These are phyloP conservation scores for Mrakia frigida DNA, from an alignment of 768 basidiomycete species.

Conservation along the genomic window DNA sequence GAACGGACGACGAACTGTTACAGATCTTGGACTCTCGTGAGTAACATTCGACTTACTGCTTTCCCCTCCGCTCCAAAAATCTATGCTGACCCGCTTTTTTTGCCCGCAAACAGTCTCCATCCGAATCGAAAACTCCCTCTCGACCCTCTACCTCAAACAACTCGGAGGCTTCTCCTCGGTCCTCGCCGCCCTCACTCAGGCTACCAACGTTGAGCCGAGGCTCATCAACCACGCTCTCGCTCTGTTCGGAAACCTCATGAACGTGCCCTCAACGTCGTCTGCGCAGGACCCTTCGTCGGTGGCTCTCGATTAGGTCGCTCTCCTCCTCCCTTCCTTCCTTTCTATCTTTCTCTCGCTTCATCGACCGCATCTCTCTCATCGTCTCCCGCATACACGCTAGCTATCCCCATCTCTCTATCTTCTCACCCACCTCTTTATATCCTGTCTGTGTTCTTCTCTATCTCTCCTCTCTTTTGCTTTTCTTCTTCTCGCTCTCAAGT, in stretches of 20 bases:
- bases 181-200: constrained; percentile 40
- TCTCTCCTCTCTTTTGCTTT: too few species aligned
- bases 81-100: neutral
- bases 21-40: constrained; percentile 61
- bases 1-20: constrained; percentile 67
- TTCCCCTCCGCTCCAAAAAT: neutral
- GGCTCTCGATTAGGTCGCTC: too few species aligned
- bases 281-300: too few species aligned
- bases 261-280: neutral
- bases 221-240: constrained; percentile 40
- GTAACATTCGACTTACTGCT: neutral
- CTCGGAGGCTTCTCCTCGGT: constrained; percentile 42
- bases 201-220: constrained; percentile 39
- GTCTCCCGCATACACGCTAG: too few species aligned
- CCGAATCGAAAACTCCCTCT: constrained; percentile 69
- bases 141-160: constrained; percentile 44
- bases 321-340: too few species aligned
- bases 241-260: constrained; percentile 30
- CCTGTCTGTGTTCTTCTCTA: too few species aligned
- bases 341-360: too few species aligned
- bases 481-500: too few species aligned
- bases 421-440: too few species aligned
- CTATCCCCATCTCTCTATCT: too few species aligned
- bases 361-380: too few species aligned
- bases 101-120: constrained; percentile 49